Percentiles rank a stretch among this genome's conserved stretches.
phyloP scores from a whole-genome alignment of 2,329 filamentous ascomycete genomes.

The Trichophyton benhamiae region DNA sequence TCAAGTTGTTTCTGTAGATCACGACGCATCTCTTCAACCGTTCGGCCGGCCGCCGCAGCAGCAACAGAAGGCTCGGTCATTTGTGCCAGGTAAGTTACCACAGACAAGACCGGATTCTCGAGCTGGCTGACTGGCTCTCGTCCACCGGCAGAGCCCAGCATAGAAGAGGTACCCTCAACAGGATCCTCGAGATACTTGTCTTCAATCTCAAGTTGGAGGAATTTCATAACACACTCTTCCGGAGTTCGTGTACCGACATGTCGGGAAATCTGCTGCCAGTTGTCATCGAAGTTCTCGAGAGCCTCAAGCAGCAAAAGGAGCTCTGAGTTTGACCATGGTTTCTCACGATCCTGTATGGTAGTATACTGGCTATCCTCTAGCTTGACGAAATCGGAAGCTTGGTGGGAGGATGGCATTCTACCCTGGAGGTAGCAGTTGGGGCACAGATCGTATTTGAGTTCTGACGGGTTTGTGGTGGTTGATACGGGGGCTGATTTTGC shows the following conservation, averaged over 20 bases:
- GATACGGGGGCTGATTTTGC: slow-evolving; percentile 50
- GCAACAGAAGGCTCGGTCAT: slow-evolving; percentile 82
- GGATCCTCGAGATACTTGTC: slow-evolving; percentile 90
- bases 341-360: slow-evolving; percentile 65
- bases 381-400: slow-evolving; percentile 70
- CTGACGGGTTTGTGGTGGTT: slow-evolving; percentile 41
- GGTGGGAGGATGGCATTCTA: slow-evolving; percentile 67
- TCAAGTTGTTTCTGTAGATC: slow-evolving; percentile 69
- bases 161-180: slow-evolving; percentile 46
- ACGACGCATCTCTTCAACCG: slow-evolving; percentile 72
- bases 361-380: slow-evolving; percentile 80
- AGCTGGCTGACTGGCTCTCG: slow-evolving; percentile 80
- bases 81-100: slow-evolving; percentile 84
- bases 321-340: slow-evolving; percentile 84
- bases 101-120: slow-evolving; percentile 93
- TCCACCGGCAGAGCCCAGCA: slow-evolving; percentile 62
- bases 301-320: slow-evolving; percentile 80
- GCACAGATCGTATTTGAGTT: slow-evolving; percentile 74
- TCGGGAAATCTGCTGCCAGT: slow-evolving; percentile 87
- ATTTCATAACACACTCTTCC: slow-evolving; percentile 94
- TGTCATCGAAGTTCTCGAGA: slow-evolving; percentile 84
- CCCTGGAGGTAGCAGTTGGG: slow-evolving; percentile 80
- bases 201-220: slow-evolving; percentile 91
- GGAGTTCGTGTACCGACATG: slow-evolving; percentile 83
- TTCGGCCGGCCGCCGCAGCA: slow-evolving; percentile 78